Percentiles rank a stretch among this genome's conserved stretches.
Evolutionary conservation across 169 alveolate species (phyloP).

Genomic region (Cyclospora cayetanensis): DNA sequence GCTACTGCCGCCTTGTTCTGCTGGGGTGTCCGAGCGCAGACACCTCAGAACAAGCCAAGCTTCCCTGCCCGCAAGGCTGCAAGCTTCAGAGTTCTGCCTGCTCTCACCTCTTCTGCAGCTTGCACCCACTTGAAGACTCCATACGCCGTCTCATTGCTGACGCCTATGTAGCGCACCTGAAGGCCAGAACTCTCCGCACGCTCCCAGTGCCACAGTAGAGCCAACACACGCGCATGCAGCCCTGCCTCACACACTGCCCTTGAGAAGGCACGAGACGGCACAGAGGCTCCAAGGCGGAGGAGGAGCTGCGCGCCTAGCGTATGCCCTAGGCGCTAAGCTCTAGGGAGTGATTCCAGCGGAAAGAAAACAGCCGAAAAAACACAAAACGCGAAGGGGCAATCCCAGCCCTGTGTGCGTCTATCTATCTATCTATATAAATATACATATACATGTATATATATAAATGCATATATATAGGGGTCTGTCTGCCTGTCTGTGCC

Average conservation of each 20-base stretch:
- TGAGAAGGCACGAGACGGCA: background rate
- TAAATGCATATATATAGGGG: too few relatives aligned
- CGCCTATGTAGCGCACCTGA: constrained; percentile 81
- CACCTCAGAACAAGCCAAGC: too few relatives aligned
- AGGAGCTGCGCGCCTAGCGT: background rate
- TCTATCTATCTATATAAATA: too few relatives aligned
- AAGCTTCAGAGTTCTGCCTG: too few relatives aligned
- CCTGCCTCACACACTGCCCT: background rate
- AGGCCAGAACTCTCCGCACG: background rate
- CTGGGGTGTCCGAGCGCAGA: too few relatives aligned
- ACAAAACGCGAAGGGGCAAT: background rate
- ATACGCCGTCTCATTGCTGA: constrained; percentile 86
- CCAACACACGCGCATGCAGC: background rate
- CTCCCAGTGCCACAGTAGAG: background rate
- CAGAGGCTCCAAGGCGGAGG: background rate
- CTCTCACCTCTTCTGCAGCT: constrained; percentile 75
- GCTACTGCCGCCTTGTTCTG: background rate
- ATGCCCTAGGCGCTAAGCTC: too few relatives aligned
- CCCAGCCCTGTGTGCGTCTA: background rate
- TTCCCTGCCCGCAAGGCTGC: too few relatives aligned
- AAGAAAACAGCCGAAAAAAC: background rate
- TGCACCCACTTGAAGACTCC: constrained; percentile 80
- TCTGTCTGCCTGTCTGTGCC: too few relatives aligned
- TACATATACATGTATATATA: too few relatives aligned
- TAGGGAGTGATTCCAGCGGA: too few relatives aligned